Evolutionary conservation across 805 yeast genomes (phyloP).

Genomic region (Candida manassasensis): DNA sequence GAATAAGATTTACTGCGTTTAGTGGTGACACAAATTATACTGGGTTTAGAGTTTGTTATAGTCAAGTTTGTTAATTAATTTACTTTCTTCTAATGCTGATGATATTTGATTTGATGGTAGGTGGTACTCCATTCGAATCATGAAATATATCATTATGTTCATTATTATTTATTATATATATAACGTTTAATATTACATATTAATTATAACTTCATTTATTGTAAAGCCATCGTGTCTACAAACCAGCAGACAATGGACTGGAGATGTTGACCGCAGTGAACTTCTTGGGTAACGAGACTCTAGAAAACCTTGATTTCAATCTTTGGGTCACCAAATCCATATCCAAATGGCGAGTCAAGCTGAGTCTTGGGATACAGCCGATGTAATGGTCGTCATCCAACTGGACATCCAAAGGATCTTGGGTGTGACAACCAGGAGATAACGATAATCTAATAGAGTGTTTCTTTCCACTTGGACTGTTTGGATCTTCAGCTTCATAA

Average conservation of each 20-base stretch:
- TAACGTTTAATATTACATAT: constrained; percentile 2
- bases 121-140: constrained; percentile 3
- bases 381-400: constrained; percentile 94
- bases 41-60: no score
- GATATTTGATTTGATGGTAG: constrained; percentile 2
- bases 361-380: constrained; percentile 88
- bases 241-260: constrained; percentile 47
- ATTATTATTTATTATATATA: constrained; percentile 4
- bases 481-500: constrained; percentile 72
- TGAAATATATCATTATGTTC: neutral
- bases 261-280: constrained; percentile 86
- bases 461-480: constrained; percentile 60
- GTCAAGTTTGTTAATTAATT: neutral
- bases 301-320: constrained; percentile 71
- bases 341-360: constrained; percentile 89
- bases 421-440: constrained; percentile 98
- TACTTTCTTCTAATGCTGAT: neutral
- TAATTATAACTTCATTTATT: constrained; percentile 2
- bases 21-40: neutral
- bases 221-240: constrained; percentile 7
- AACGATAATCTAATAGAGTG: constrained; percentile 88
- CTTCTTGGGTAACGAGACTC: constrained; percentile 88
- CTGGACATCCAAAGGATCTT: constrained; percentile 95
- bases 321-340: constrained; percentile 82
- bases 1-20: no score